Conservation (phyloP, 169 alveolate genomes). For the Cryptosporidium tyzzeri region DNA sequence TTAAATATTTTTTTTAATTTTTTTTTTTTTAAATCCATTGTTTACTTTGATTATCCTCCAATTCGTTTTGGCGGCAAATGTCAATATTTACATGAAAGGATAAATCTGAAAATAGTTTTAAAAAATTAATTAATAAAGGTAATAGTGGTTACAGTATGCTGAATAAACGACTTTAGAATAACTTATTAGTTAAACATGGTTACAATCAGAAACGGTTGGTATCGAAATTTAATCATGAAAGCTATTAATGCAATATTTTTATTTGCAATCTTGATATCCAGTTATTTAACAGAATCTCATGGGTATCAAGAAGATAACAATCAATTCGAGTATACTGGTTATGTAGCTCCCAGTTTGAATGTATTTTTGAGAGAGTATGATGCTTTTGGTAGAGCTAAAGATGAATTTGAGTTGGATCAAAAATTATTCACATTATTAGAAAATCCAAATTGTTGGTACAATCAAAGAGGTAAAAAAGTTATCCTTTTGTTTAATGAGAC, state of each 20-base stretch:
- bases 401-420: constrained; percentile 33
- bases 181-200: not conserved
- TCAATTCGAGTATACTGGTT: not conserved
- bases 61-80: not conserved
- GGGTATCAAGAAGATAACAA: not conserved
- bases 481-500: constrained; percentile 46
- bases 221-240: not conserved
- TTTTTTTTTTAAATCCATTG: not conserved
- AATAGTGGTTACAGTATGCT: constrained; percentile 1
- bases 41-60: not conserved
- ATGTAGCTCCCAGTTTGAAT: constrained; percentile 23
- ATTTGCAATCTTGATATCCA: not conserved
- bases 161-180: not conserved
- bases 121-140: not conserved
- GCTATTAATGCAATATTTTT: not conserved
- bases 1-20: no score
- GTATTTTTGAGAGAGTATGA: constrained; percentile 4
- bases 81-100: constrained; percentile 11
- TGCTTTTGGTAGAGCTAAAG: not conserved
- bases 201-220: not conserved
- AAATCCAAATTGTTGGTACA: constrained; percentile 59
- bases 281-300: not conserved
- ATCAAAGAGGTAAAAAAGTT: constrained; percentile 55
- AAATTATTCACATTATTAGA: constrained; percentile 23
- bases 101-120: constrained; percentile 23